These are phyloP conservation scores for Trametes sp. DNA, from an alignment of 1,284 basidiomycete genomes.

Conservation along the genomic window DNA sequence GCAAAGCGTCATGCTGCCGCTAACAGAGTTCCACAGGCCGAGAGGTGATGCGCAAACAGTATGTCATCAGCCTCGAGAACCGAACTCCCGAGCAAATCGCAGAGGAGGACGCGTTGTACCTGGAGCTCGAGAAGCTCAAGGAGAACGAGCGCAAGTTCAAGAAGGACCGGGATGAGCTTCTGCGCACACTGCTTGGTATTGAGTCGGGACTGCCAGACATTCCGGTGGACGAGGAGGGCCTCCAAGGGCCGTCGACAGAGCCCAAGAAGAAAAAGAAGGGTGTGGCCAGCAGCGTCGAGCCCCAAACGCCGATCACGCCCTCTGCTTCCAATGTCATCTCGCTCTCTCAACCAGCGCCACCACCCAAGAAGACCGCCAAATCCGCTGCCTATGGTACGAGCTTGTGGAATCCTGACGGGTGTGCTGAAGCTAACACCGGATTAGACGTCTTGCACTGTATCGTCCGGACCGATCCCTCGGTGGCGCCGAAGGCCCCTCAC, in stretches of 20 bases:
- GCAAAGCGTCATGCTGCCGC: background rate
- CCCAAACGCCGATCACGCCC: conserved; percentile 65
- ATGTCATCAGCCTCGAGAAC: conserved; percentile 85
- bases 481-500: conserved; percentile 77
- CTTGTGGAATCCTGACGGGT: background rate
- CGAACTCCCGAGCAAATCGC: conserved; percentile 90
- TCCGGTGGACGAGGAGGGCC: conserved; percentile 63
- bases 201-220: conserved; percentile 85
- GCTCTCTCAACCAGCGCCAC: conserved; percentile 52
- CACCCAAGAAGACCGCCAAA: conserved; percentile 61
- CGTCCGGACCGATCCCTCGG: conserved; percentile 66
- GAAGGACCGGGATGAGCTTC: conserved; percentile 89
- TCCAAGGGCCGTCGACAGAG: conserved; percentile 49
- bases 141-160: conserved; percentile 92
- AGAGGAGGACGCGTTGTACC: conserved; percentile 95
- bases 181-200: conserved; percentile 84
- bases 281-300: conserved; percentile 54
- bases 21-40: conserved; percentile 62
- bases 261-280: conserved; percentile 57
- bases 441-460: conserved; percentile 81
- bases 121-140: conserved; percentile 94
- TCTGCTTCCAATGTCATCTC: conserved; percentile 49
- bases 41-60: conserved; percentile 90
- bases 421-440: background rate
- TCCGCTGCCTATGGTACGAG: conserved; percentile 64